A percentile compares a stretch with the other conserved stretches of the same genome.
phyloP scores from a whole-genome alignment of 2,329 filamentous ascomycete genomes.

The Alternaria arborescens region DNA sequence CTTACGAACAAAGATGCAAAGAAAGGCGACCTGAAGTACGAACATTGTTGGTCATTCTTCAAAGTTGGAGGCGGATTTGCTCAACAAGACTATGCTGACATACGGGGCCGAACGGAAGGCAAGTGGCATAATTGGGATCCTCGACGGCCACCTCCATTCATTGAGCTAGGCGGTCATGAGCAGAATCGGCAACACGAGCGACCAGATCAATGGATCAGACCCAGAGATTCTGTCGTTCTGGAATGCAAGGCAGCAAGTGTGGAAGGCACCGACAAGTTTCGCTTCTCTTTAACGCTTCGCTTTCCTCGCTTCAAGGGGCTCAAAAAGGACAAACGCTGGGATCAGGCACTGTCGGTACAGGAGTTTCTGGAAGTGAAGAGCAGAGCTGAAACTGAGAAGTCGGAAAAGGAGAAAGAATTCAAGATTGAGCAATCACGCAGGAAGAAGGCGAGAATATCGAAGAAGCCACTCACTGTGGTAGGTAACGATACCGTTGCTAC shows the following conservation, averaged over 20 bases:
- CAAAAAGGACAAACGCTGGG: constrained; percentile 85
- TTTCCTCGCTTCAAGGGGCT: constrained; percentile 90
- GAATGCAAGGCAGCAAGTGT: constrained; percentile 89
- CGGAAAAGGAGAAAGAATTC: constrained; percentile 72
- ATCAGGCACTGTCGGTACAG: constrained; percentile 77
- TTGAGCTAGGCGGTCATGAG: constrained; percentile 76
- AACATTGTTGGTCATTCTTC: constrained; percentile 93
- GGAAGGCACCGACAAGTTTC: constrained; percentile 78
- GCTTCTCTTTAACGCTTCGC: constrained; percentile 77
- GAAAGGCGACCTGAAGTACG: constrained; percentile 63
- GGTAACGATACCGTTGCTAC: constrained; percentile 65
- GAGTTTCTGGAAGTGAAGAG: constrained; percentile 78
- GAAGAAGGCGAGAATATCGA: constrained; percentile 66
- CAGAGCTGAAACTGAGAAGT: constrained; percentile 67
- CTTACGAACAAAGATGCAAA: constrained; percentile 75
- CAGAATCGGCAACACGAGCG: constrained; percentile 77
- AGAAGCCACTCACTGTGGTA: constrained; percentile 76
- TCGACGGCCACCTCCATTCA: constrained; percentile 77
- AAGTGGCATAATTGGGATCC: constrained; percentile 91
- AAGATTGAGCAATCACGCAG: constrained; percentile 74
- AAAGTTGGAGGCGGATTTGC: constrained; percentile 96
- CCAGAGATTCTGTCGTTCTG: constrained; percentile 85
- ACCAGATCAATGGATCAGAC: constrained; percentile 93
- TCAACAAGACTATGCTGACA: constrained; percentile 82
- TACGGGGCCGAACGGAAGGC: constrained; percentile 84